These are phyloP conservation scores for Linnemannia elongata DNA, from an alignment of 192 early-diverging fungal species.

Conservation along the genomic window DNA sequence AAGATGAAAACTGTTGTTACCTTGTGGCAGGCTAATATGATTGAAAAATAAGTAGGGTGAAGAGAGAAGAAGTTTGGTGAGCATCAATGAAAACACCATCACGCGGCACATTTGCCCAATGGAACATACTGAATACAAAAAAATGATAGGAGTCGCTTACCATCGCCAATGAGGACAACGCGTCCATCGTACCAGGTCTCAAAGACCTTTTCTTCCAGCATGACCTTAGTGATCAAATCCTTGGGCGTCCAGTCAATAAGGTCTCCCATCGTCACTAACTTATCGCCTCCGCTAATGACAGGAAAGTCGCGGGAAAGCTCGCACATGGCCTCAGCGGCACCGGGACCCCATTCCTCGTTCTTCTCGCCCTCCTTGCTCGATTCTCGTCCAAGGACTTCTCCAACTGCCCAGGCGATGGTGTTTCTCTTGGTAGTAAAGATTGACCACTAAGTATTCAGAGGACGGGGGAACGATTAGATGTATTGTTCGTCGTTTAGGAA, in stretches of 20 bases:
- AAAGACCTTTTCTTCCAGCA: slow-evolving; percentile 22
- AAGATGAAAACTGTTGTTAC: not conserved
- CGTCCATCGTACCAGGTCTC: slow-evolving; percentile 25
- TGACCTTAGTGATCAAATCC: not conserved
- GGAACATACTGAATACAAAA: not conserved
- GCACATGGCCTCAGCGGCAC: not conserved
- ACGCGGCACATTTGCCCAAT: too few relatives aligned
- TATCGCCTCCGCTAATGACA: not conserved
- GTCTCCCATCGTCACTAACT: slow-evolving; percentile 1
- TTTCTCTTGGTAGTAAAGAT: not conserved
- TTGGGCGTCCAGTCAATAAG: not conserved
- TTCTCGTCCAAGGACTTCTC: not conserved
- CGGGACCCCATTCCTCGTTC: slow-evolving; percentile 30
- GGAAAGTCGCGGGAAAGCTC: not conserved
- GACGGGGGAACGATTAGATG: not conserved
- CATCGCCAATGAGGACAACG: slow-evolving; percentile 19
- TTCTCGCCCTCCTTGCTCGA: not conserved
- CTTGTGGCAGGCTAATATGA: slow-evolving; percentile 14
- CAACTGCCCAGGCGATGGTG: slow-evolving; percentile 10
- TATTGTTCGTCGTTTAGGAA: not conserved
- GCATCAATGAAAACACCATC: too few relatives aligned
- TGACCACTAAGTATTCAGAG: slow-evolving; percentile 2
- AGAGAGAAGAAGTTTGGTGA: not conserved
- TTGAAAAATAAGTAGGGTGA: not conserved
- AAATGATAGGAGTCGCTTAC: not conserved